phyloP scores from a whole-genome alignment of 1,284 basidiomycete species.

The Moniliella sp. region DNA sequence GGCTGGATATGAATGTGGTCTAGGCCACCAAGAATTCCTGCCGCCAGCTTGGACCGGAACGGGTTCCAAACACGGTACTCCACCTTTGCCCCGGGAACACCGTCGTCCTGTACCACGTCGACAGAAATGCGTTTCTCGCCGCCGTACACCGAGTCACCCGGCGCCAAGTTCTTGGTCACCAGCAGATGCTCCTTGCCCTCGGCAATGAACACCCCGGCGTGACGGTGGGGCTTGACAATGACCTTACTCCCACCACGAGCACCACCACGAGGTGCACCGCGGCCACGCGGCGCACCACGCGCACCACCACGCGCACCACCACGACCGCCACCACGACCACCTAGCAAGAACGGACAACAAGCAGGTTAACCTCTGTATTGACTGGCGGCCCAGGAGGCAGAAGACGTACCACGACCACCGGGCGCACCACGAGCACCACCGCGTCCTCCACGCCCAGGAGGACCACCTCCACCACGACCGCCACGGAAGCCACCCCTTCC shows the following conservation, averaged over 20 bases:
- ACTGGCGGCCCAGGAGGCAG: too few relatives aligned
- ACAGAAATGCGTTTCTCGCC: slow-evolving; percentile 56
- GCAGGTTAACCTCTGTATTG: slow-evolving; percentile 6
- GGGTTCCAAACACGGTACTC: slow-evolving; percentile 99
- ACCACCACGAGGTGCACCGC: slow-evolving; percentile 15
- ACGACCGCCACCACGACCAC: slow-evolving; percentile 8
- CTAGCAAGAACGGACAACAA: too few relatives aligned
- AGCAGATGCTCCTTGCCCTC: slow-evolving; percentile 68
- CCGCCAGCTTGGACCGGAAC: slow-evolving; percentile 87
- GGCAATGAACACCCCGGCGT: slow-evolving; percentile 51
- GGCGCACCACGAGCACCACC: too few relatives aligned
- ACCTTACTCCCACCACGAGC: slow-evolving; percentile 51
- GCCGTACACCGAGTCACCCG: slow-evolving; percentile 90
- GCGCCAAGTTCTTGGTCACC: slow-evolving; percentile 89
- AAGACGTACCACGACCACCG: too few relatives aligned
- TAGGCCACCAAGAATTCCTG: slow-evolving; percentile 83
- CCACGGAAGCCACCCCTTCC: too few relatives aligned
- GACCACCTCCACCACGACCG: too few relatives aligned
- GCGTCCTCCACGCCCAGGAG: too few relatives aligned
- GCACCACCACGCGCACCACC: slow-evolving; percentile 11
- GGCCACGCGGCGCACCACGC: too few relatives aligned
- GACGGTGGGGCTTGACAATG: slow-evolving; percentile 81
- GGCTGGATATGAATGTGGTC: slow-evolving; percentile 82
- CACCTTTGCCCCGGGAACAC: slow-evolving; percentile 46
- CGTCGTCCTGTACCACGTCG: slow-evolving; percentile 42